Percentiles rank a stretch among this genome's conserved stretches.
Evolutionary conservation across 108 stramenopile genomes (phyloP).

Genomic region (Fistulifera pelliculosa): DNA sequence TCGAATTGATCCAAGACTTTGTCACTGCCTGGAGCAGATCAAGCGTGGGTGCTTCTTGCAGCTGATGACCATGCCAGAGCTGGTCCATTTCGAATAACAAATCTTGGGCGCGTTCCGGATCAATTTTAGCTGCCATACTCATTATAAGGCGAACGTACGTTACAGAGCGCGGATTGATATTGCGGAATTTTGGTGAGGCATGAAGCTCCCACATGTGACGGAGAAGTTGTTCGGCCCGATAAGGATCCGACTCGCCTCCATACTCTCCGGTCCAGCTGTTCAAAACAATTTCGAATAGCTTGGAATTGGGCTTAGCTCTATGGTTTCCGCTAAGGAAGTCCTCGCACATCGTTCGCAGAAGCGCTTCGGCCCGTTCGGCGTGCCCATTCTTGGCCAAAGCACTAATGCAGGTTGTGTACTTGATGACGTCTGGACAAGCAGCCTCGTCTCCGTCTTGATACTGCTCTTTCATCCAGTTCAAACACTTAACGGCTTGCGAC

Average conservation of each 20-base stretch:
- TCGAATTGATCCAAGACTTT: background rate
- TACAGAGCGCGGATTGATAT: background rate
- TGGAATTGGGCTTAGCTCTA: conserved; percentile 2
- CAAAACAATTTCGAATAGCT: conserved; percentile 6
- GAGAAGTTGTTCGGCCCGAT: background rate
- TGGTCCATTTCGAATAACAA: conserved; percentile 9
- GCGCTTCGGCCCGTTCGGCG: background rate
- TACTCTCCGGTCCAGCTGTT: background rate
- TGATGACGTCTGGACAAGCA: conserved; percentile 10
- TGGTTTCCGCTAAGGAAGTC: conserved; percentile 1
- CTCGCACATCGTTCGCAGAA: conserved; percentile 5
- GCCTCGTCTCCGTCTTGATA: background rate
- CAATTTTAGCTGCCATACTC: background rate
- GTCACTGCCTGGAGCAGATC: background rate
- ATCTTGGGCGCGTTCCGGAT: conserved; percentile 3
- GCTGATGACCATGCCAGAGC: background rate
- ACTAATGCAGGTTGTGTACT: conserved; percentile 9
- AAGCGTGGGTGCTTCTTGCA: background rate
- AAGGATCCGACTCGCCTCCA: background rate
- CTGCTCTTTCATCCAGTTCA: conserved; percentile 9
- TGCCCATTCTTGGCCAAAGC: background rate
- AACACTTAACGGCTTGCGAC: background rate
- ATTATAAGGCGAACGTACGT: conserved; percentile 2
- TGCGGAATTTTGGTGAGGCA: background rate
- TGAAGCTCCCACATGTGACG: conserved; percentile 7